A percentile compares a stretch with the other conserved stretches of the same genome.
phyloP scores from a whole-genome alignment of 2,329 filamentous ascomycete species.

The Colletotrichum phormii region DNA sequence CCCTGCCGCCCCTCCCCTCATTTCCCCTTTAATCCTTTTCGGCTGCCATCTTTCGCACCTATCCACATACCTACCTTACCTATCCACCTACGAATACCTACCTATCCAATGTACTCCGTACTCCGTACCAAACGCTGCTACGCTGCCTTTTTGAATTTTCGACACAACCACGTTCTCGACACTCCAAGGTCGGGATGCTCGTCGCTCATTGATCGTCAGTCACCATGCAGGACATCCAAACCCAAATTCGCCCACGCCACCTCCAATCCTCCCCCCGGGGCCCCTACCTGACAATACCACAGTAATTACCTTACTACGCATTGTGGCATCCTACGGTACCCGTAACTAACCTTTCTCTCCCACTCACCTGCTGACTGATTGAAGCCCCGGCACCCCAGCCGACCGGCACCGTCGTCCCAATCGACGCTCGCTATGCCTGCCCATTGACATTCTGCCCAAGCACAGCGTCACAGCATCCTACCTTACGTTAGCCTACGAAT shows the following conservation, averaged over 20 bases:
- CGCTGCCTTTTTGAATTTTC: not conserved
- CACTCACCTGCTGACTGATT: not conserved
- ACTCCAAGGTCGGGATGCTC: not conserved
- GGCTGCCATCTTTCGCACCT: not conserved
- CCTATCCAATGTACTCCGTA: no score
- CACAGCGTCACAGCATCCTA: not conserved
- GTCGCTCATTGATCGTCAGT: slow-evolving; percentile 17
- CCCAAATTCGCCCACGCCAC: not conserved
- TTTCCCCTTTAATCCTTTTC: slow-evolving; percentile 10
- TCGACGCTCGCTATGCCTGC: not conserved
- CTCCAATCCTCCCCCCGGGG: not conserved
- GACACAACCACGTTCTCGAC: not conserved
- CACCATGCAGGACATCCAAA: slow-evolving; percentile 23
- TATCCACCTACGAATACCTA: no score
- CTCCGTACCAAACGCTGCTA: no score
- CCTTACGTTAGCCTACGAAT: no score
- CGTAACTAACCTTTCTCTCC: not conserved
- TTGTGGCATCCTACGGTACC: not conserved
- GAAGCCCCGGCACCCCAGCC: not conserved
- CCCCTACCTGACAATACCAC: not conserved
- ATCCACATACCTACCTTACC: no score
- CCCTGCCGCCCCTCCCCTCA: slow-evolving; percentile 5
- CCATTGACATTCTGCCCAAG: not conserved
- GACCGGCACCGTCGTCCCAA: not conserved
- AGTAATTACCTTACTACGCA: not conserved